phyloP scores from a whole-genome alignment of 1,139 yeast species.

The Hansenula sp. region DNA sequence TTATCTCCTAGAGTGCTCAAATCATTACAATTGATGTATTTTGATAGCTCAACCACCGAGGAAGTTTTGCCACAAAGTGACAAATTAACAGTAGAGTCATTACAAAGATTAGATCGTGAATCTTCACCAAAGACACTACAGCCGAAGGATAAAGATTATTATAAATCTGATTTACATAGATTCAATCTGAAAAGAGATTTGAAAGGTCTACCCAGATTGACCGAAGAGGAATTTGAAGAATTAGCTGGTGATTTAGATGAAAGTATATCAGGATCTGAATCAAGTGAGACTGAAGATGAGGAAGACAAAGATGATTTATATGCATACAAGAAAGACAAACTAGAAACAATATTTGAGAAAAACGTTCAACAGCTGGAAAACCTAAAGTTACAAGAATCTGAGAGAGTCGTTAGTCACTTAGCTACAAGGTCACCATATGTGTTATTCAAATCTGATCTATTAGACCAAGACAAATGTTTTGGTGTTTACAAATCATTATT shows the following conservation, averaged over 20 bases:
- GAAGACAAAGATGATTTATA: conserved; percentile 25
- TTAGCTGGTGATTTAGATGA: conserved; percentile 49
- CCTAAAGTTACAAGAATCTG: conserved; percentile 24
- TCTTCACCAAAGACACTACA: conserved; percentile 1
- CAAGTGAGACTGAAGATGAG: conserved; percentile 18
- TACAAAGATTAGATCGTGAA: conserved; percentile 1
- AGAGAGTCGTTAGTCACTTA: conserved; percentile 42
- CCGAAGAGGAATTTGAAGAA: conserved; percentile 57
- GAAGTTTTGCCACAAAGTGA: conserved; percentile 17
- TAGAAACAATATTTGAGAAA: conserved; percentile 35
- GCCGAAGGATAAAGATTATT: conserved; percentile 40
- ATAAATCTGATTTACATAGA: conserved; percentile 57
- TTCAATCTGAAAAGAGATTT: conserved; percentile 55
- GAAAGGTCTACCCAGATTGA: conserved; percentile 41
- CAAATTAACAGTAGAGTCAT: conserved; percentile 1
- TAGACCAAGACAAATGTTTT: conserved; percentile 46
- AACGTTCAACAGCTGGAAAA: conserved; percentile 22
- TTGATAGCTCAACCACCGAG: conserved; percentile 45
- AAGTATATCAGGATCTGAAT: conserved; percentile 57
- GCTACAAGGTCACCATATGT: conserved; percentile 64
- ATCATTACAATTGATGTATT: conserved; percentile 50
- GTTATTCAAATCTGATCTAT: conserved; percentile 43
- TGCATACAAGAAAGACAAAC: conserved; percentile 19
- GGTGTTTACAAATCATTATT: conserved; percentile 73
- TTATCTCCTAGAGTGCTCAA: conserved; percentile 38